phyloP scores from a whole-genome alignment of 768 basidiomycete species.

The Leccinum longicurvipes region DNA sequence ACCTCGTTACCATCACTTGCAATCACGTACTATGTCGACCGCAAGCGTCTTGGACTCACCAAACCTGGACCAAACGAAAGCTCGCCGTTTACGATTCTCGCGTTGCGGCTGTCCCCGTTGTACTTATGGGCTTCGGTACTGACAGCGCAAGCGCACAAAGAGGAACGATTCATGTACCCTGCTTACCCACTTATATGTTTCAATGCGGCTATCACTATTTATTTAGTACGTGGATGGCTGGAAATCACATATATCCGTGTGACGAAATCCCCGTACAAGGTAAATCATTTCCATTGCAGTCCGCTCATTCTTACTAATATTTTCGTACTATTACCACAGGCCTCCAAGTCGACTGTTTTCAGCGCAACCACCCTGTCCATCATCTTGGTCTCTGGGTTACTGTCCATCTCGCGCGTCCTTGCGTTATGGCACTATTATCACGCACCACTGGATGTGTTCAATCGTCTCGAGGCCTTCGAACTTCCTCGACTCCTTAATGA shows the following conservation, averaged over 20 bases:
- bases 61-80: slow-evolving; percentile 55
- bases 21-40: slow-evolving; percentile 72
- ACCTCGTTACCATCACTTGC: slow-evolving; percentile 73
- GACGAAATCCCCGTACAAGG: slow-evolving; percentile 84
- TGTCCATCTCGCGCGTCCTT: slow-evolving; percentile 77
- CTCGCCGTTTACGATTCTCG: slow-evolving; percentile 76
- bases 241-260: slow-evolving; percentile 70
- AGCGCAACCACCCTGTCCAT: slow-evolving; percentile 69
- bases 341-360: slow-evolving; percentile 74
- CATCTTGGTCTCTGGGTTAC: slow-evolving; percentile 56
- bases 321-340: slow-evolving; percentile 42
- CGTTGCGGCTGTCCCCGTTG: slow-evolving; percentile 76
- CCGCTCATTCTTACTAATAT: neutral
- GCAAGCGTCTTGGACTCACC: slow-evolving; percentile 63
- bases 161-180: slow-evolving; percentile 98
- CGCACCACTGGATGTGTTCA: slow-evolving; percentile 71
- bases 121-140: slow-evolving; percentile 90
- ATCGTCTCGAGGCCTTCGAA: slow-evolving; percentile 71
- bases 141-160: slow-evolving; percentile 86
- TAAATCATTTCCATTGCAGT: slow-evolving; percentile 34
- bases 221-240: slow-evolving; percentile 82
- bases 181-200: slow-evolving; percentile 89
- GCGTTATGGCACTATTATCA: slow-evolving; percentile 91
- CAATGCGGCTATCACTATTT: slow-evolving; percentile 88
- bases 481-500: slow-evolving; percentile 78